Evolutionary conservation across 352 stramenopile species (phyloP).

Genomic region (Globisporangium irregulare): DNA sequence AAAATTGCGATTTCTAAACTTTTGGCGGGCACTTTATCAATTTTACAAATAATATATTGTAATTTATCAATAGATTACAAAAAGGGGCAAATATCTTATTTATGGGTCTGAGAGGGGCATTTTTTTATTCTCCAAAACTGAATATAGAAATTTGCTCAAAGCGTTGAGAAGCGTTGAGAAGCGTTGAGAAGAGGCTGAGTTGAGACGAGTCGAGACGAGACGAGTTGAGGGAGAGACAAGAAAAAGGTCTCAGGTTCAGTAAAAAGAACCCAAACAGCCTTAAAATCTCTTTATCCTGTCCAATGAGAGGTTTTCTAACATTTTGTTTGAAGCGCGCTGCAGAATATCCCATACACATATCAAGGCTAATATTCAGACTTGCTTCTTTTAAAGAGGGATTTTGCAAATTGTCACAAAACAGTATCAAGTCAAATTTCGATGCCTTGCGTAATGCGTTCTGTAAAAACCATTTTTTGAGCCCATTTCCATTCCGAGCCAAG

Average conservation of each 20-base stretch:
- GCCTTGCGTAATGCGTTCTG: background rate
- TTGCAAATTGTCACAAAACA: background rate
- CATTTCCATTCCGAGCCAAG: background rate
- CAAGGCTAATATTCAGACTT: background rate
- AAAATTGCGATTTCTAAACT: no score
- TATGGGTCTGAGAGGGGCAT: no score
- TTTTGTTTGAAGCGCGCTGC: background rate
- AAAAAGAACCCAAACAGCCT: background rate
- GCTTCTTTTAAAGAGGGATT: background rate
- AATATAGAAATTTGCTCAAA: no score
- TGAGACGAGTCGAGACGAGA: no score
- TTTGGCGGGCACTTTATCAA: no score
- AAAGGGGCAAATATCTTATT: no score
- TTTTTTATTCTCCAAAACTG: no score
- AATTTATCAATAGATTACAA: no score
- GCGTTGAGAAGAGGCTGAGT: no score
- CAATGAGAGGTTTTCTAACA: background rate
- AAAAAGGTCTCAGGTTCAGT: background rate
- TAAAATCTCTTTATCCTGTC: background rate
- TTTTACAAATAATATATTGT: no score
- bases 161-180: no score
- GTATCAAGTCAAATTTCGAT: background rate
- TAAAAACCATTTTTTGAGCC: constrained; percentile 1
- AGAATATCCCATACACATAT: background rate
- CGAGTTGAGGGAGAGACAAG: no score